Evolutionary conservation across 2,329 filamentous ascomycete species (phyloP), one percentile per base, ranked within the genome.

Genomic region (Monosporascus sp.): DNA sequence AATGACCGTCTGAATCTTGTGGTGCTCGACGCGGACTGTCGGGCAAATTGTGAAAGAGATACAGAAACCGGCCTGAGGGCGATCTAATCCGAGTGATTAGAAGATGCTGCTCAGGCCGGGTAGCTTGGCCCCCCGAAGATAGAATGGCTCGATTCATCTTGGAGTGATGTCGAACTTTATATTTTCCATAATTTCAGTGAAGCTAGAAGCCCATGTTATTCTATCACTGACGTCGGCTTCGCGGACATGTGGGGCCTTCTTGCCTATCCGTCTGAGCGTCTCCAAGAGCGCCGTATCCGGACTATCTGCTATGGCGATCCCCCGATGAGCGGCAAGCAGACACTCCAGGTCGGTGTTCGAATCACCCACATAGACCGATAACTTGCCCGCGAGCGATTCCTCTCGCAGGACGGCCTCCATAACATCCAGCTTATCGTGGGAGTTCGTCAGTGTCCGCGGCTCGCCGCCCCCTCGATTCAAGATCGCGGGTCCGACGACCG

Each of bases 261-360:
- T 64, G 17, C 67, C 67, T 31, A 70, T 59, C 48, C 69, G 60
- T 53, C 58, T 54, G n/a, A 71, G 56, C 11, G 64, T 67, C 57
- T 52, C 51, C 50, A 65, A 55, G 45, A 65, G 52, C 37, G 56
- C 54, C 37, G 67, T 66, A 15, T 62, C 58, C n/a, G 68, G 68
- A 17, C 67, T 60, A 38, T 74, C 62, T 1, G 75, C 70, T 40
- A 84, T 70, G 43, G 78, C 73, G 22, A 82, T 66, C 4, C 79
- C 81, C 37, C 57, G 47, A 6, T 68, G 66, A 2, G 64, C 66
- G 22, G 65, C 62, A 4, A 81, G 58, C 38, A 84, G 65, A 54
- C 80, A 84, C 61, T 77, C 74, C 52, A 84, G 65, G 62, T 84
- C 81, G 2, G 80, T 83, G 2, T 73, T 73, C 28, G 80, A 82